Conservation (phyloP, 2,329 filamentous ascomycete species). For the Talaromyces rugulosus region DNA sequence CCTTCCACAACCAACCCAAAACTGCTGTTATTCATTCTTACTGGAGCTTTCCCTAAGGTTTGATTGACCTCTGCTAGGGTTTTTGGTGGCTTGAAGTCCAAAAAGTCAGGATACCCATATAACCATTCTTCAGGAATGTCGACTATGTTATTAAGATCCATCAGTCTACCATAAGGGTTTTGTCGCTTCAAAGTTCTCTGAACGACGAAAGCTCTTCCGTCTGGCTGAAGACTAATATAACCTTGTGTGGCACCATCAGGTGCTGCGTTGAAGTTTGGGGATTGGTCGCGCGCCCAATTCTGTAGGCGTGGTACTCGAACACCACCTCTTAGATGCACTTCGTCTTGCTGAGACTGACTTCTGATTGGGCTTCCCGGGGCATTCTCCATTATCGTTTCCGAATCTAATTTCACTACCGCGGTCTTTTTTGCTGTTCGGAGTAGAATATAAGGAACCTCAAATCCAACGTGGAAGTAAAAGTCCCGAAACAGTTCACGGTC, state of each 20-base stretch:
- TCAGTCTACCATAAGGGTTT: conserved; percentile 15
- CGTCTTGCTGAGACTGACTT: background rate
- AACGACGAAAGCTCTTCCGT: conserved; percentile 7
- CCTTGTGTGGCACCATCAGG: conserved; percentile 1
- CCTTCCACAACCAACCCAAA: background rate
- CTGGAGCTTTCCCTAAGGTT: background rate
- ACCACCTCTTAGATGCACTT: background rate
- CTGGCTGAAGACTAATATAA: background rate
- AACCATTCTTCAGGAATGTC: conserved; percentile 18
- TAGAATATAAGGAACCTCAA: conserved; percentile 16
- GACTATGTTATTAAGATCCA: conserved; percentile 16
- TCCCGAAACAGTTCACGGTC: conserved; percentile 15
- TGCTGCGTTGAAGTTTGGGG: background rate
- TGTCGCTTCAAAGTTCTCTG: conserved; percentile 14
- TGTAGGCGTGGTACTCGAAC: background rate
- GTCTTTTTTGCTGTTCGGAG: conserved; percentile 6
- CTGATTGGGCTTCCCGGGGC: background rate
- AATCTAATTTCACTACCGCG: background rate
- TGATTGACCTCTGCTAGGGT: background rate
- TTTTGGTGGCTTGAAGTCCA: conserved; percentile 11
- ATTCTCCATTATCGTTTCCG: background rate
- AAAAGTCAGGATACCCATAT: conserved; percentile 15
- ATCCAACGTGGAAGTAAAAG: conserved; percentile 17
- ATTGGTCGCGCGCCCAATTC: background rate
- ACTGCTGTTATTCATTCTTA: background rate